Percentiles rank a stretch among this genome's conserved stretches.
These are phyloP conservation scores for Geotrichum restrictum DNA, from an alignment of 1,139 yeast species.

Conservation along the genomic window DNA sequence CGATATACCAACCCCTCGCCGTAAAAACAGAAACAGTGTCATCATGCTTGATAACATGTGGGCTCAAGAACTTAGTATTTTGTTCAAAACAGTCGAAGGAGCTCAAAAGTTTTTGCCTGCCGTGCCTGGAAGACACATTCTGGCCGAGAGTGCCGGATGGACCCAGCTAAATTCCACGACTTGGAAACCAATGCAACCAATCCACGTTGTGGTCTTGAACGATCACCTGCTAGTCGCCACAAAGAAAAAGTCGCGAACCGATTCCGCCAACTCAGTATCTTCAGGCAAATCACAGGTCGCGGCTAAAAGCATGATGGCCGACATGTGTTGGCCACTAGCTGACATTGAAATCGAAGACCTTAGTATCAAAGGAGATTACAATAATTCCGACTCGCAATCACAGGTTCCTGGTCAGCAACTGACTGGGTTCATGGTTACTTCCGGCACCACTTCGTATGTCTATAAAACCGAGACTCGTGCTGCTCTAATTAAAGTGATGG, in stretches of 20 bases:
- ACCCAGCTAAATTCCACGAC: slow-evolving; percentile 81
- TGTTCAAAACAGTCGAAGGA: slow-evolving; percentile 84
- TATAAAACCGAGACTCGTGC: slow-evolving; percentile 2
- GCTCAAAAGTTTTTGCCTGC: slow-evolving; percentile 78
- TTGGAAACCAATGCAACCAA: slow-evolving; percentile 72
- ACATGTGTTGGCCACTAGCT: slow-evolving; percentile 72
- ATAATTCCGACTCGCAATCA: neutral
- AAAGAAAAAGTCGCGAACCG: slow-evolving; percentile 45
- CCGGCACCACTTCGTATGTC: slow-evolving; percentile 7
- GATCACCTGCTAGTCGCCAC: slow-evolving; percentile 75
- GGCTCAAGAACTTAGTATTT: slow-evolving; percentile 66
- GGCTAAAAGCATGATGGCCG: slow-evolving; percentile 51
- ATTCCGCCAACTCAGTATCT: slow-evolving; percentile 14
- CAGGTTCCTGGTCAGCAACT: slow-evolving; percentile 38
- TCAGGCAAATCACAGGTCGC: slow-evolving; percentile 30
- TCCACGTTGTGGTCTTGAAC: slow-evolving; percentile 71
- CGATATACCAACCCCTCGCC: neutral
- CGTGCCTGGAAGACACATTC: slow-evolving; percentile 73
- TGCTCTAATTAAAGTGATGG: neutral
- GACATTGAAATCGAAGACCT: slow-evolving; percentile 52
- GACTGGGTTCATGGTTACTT: slow-evolving; percentile 20
- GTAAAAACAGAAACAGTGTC: slow-evolving; percentile 59
- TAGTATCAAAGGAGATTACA: slow-evolving; percentile 9
- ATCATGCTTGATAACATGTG: slow-evolving; percentile 72
- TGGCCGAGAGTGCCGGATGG: slow-evolving; percentile 82